Base-by-base conservation (phyloP, 2,329 filamentous ascomycete genomes). In the Ophiostoma quercus region DNA sequence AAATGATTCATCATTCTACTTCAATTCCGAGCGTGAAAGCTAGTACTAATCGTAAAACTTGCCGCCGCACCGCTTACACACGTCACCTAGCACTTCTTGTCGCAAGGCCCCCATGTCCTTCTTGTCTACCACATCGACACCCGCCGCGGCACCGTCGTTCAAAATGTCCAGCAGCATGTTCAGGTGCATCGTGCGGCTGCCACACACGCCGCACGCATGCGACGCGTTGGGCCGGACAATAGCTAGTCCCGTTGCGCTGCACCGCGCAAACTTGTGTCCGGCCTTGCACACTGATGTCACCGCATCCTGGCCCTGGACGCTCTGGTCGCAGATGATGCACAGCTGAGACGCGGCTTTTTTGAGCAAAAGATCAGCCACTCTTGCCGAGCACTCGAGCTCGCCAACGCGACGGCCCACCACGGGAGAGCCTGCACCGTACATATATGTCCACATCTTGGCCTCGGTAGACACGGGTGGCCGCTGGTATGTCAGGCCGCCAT, bases 381-480 rank as follows among this genome's bases (percentile, higher is more conserved):
- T n/a, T 34, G 66, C n/a, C n/a, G 62, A 75, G 74, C 32, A 74
- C 71, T 7, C 73, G 67, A 39, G 34, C 7, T 47, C 4, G 34
- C 54, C 65, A n/a, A 34, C 51, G 2, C 6, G 51, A 11, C 22
- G 72, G 19, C 78, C 77, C 29, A 81, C 78, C 2, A 86, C 82
- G 1, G 80, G 78, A 0, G 79, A 77, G 0, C 83, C 84, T n/a
- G 78, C 78, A 22, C 84, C 85, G 73, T 88, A 87, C 82, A 87
- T 85, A 81, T 83, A 86, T 72, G 87, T 83, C 82, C 85, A 87
- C 63, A 84, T 79, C 51, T 78, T 78, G 0, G 81, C 85, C 75
- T 88, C 86, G 1, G 85, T 71, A 16, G 73, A 73, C 16, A 62
- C 41, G 6, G 34, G 47, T n/a, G 60, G 67, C 25, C 6, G 69